phyloP scores from a whole-genome alignment of 345 rosid species.

The Erodium maritimum region DNA sequence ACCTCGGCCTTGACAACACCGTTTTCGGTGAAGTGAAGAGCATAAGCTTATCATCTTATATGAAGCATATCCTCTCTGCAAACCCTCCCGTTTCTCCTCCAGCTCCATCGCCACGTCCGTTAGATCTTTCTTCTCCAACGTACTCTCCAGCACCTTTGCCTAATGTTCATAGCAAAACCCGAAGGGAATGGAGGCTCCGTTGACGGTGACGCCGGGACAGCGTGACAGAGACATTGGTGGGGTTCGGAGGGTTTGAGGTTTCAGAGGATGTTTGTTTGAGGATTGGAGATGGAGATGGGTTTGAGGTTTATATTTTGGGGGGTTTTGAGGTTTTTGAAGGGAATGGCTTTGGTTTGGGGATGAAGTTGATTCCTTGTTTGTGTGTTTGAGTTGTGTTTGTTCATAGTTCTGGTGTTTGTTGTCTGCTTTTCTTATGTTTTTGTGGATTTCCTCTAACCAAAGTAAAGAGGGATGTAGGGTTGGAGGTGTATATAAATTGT shows the following conservation, averaged over 20 bases:
- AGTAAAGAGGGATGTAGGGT: no score
- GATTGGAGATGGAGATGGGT: background rate
- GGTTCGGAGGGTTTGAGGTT: background rate
- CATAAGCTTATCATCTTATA: conserved; percentile 42
- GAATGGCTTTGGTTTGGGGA: conserved; percentile 22
- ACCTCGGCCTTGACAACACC: conserved; percentile 66
- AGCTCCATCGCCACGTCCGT: conserved; percentile 32
- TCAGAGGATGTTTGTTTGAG: background rate
- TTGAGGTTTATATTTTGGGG: no score
- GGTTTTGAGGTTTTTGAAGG: conserved; percentile 2
- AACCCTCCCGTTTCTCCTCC: conserved; percentile 22
- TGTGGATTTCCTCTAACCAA: no score
- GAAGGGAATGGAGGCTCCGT: conserved; percentile 35
- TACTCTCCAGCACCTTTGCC: conserved; percentile 24
- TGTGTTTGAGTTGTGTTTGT: no score
- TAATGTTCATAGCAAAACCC: conserved; percentile 9
- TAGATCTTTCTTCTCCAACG: conserved; percentile 23
- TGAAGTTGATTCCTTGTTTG: conserved; percentile 17
- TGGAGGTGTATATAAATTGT: no score
- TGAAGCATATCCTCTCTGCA: conserved; percentile 20
- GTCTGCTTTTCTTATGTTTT: no score
- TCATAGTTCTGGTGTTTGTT: no score
- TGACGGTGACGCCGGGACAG: conserved; percentile 39
- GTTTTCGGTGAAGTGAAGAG: conserved; percentile 67
- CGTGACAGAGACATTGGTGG: conserved; percentile 19